Evolutionary conservation across 2,329 filamentous ascomycete species (phyloP), one percentile per base, ranked within the genome.

Genomic region (Pyrenochaeta sp.): DNA sequence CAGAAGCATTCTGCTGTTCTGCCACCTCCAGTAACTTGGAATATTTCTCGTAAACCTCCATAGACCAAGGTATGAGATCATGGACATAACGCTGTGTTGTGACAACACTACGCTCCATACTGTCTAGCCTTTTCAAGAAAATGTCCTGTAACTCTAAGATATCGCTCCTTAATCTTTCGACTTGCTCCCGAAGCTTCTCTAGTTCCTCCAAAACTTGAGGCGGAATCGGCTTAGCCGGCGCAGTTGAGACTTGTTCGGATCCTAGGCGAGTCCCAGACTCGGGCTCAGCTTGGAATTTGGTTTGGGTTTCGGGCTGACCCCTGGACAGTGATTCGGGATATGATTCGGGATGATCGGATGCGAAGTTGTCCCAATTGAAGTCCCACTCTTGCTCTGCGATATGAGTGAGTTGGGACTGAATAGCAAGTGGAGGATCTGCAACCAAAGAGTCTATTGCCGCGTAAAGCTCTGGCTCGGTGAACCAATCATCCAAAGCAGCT

Each of bases 21-120:
- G 24, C 35, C 5, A 49, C 24, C 1, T 41, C 32, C 31, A 48
- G 17, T 41, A 55, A 17, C 38, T 41, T 42, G 21, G 24, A 45
- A 27, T 46, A 55, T 23, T 46, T 55, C 5, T 55, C 20, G 21
- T 55, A 21, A 18, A 55, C 51, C 27, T 51, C 44, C 7, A 52
- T 36, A 3, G 14, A 55, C 51, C 15, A 55, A 35, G 43, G 35
- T 13, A 52, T 35, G 3, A 55, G 28, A 40, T 30, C 37, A 14
- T 52, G 31, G 4, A 52, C 28, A 40, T 55, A 55, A 29, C 39
- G 28, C 21, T 38, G 14, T 7, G 39, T 31, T 37, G 18, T 19
- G 0, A 20, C 10, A 6, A 55, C 19, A 8, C n/a, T 49, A 27
- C 13, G 19, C 22, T 51, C 41, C 10, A 55, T 51, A 20, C 27